These are phyloP conservation scores for Rhododendron henanense DNA, from an alignment of 148 eudicot genomes.

Conservation along the genomic window DNA sequence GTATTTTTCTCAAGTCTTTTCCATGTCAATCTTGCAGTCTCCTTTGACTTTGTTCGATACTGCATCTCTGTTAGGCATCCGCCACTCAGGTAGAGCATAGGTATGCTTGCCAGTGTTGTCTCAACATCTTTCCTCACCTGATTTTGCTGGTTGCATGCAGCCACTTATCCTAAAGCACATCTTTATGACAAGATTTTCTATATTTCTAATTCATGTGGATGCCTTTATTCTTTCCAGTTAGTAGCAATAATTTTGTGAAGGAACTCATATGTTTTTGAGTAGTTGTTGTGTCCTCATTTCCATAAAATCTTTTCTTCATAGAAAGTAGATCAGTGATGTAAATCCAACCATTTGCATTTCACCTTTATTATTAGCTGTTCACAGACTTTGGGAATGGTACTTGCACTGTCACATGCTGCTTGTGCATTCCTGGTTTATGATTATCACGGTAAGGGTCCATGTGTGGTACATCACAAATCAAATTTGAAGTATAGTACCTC, in stretches of 20 bases:
- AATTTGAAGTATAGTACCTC: not conserved
- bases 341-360: not conserved
- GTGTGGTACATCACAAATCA: not conserved
- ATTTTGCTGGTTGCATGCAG: not conserved
- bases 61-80: not conserved
- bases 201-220: not conserved
- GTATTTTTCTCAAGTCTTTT: not conserved
- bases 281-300: not conserved
- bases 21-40: not conserved
- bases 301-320: not conserved
- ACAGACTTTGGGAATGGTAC: not conserved
- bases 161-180: not conserved
- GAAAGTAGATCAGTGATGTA: not conserved
- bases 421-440: not conserved
- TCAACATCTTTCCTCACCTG: not conserved
- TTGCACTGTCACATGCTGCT: not conserved
- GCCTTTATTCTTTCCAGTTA: not conserved
- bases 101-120: constrained; percentile 1
- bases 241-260: not conserved
- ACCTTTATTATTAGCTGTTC: not conserved
- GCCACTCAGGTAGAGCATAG: constrained; percentile 1
- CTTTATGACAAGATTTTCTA: not conserved
- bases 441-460: not conserved
- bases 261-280: not conserved
- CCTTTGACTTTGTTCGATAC: not conserved